Percentiles rank a stretch among this genome's conserved stretches.
These are phyloP conservation scores for Aspergillus arachidicola DNA, from an alignment of 2,329 filamentous ascomycete genomes.

Conservation along the genomic window DNA sequence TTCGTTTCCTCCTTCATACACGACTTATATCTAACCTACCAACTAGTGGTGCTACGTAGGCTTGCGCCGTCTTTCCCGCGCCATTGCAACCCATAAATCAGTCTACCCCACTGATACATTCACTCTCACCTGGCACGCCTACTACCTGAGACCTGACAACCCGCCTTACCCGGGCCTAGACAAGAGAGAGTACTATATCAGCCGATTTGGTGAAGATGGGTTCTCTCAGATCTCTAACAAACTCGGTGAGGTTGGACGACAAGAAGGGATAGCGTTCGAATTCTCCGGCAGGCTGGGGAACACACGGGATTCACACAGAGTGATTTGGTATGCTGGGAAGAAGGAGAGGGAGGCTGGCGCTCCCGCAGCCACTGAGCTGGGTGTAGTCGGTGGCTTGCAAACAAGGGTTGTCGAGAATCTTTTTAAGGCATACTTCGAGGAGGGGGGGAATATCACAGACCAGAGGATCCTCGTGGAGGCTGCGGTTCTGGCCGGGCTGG, in stretches of 20 bases:
- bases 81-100: constrained; percentile 68
- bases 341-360: constrained; percentile 37
- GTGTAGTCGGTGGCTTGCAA: constrained; percentile 52
- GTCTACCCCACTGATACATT: constrained; percentile 71
- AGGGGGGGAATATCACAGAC: constrained; percentile 65
- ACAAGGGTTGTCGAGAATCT: constrained; percentile 63
- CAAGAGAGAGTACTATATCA: constrained; percentile 61
- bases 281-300: constrained; percentile 73
- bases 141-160: constrained; percentile 73
- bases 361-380: constrained; percentile 24
- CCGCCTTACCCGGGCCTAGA: constrained; percentile 54
- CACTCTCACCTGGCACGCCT: constrained; percentile 73
- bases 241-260: constrained; percentile 60
- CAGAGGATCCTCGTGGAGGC: constrained; percentile 55
- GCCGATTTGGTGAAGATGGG: constrained; percentile 67
- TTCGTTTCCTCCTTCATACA: neutral
- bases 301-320: constrained; percentile 76
- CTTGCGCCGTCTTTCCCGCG: constrained; percentile 72
- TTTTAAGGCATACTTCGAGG: constrained; percentile 68
- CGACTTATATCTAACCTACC: constrained; percentile 13
- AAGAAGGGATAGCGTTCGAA: constrained; percentile 72
- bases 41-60: constrained; percentile 72
- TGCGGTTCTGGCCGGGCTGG: constrained; percentile 58
- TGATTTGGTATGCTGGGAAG: constrained; percentile 69
- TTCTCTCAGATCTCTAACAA: constrained; percentile 59